Base-by-base conservation (phyloP, 345 rosid genomes). In the Lepidium aucheri region DNA sequence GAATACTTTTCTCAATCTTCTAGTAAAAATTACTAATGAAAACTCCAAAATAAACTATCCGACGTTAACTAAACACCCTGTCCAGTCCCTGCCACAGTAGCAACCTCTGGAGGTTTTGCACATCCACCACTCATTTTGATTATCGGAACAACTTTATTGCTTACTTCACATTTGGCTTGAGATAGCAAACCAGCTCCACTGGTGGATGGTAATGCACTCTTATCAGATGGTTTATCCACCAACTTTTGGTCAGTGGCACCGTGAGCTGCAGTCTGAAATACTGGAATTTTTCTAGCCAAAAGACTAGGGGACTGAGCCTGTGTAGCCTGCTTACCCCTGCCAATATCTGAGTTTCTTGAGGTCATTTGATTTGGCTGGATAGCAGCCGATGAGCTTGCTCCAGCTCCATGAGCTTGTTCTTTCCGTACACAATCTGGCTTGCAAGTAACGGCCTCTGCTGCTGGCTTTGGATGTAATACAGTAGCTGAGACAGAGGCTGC, bases 401-500 rank as follows among this genome's bases (percentile, higher is more conserved):
- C 68, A 74, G 56, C 50, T 44, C 44, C 72, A 51, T 12, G 65
- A 46, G 77, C 67, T 69, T 51, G 72, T 54, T 32, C 73, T 51
- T 58, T 74, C n/a, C 52, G 75, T 34, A 12, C 54, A 65, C 60
- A 63, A 60, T 52, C 56, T 22, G 68, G 18, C 61, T 67, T 59
- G 64, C 72, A 59, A 72, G 49, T 60, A 68, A 45, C 64, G 18
- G 32, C 65, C 43, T 62, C 81, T 58, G 60, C 67, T 2, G 56
- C 61, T 53, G 68, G 78, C 65, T 71, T 77, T 32, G 26, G 17
- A 14, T 70, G 70, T 44, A 67, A 63, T 72, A 76, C 74, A 49
- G 65, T 18, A 22, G 67, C 61, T 53, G 66, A 65, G 65, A 63
- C 52, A 11, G 78, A 50, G 14, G 57, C 30, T 44, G 63, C 60